Conservation (phyloP, 129 eudicot genomes). For the Helichrysum umbraculigerum region DNA sequence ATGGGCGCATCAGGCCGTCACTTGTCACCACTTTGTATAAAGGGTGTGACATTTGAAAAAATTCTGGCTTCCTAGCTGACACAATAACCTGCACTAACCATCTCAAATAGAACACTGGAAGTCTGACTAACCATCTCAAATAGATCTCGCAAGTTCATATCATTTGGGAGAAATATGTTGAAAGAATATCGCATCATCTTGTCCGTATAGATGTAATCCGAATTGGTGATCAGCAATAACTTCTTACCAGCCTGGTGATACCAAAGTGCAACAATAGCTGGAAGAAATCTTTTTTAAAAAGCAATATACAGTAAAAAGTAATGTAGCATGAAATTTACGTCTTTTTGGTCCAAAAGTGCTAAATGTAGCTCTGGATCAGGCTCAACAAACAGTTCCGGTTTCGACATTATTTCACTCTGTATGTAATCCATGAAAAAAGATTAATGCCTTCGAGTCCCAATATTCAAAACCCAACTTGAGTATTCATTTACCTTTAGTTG, state of each 20-base stretch:
- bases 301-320: neutral
- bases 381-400: slow-evolving; percentile 95
- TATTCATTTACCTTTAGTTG: slow-evolving; percentile 74
- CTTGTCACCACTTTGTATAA: slow-evolving; percentile 93
- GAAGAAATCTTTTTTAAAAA: neutral
- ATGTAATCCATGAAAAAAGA: slow-evolving; percentile 20
- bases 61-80: slow-evolving; percentile 97
- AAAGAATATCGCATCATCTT: slow-evolving; percentile 98
- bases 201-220: slow-evolving; percentile 89
- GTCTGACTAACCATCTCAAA: slow-evolving; percentile 81
- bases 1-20: slow-evolving; percentile 95
- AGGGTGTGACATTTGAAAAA: slow-evolving; percentile 95
- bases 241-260: slow-evolving; percentile 84
- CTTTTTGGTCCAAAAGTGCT: slow-evolving; percentile 96
- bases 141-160: slow-evolving; percentile 91
- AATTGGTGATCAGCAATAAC: slow-evolving; percentile 91
- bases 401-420: slow-evolving; percentile 98
- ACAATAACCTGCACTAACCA: slow-evolving; percentile 70
- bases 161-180: slow-evolving; percentile 89
- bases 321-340: slow-evolving; percentile 45
- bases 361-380: slow-evolving; percentile 98
- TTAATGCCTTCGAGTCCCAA: slow-evolving; percentile 21
- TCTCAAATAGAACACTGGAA: neutral
- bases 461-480: slow-evolving; percentile 19
- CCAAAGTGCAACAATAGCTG: slow-evolving; percentile 13